A percentile compares a stretch with the other conserved stretches of the same genome.
These are phyloP conservation scores for Drosera spatulata DNA, from an alignment of 179 eudicot genomes.

Conservation along the genomic window DNA sequence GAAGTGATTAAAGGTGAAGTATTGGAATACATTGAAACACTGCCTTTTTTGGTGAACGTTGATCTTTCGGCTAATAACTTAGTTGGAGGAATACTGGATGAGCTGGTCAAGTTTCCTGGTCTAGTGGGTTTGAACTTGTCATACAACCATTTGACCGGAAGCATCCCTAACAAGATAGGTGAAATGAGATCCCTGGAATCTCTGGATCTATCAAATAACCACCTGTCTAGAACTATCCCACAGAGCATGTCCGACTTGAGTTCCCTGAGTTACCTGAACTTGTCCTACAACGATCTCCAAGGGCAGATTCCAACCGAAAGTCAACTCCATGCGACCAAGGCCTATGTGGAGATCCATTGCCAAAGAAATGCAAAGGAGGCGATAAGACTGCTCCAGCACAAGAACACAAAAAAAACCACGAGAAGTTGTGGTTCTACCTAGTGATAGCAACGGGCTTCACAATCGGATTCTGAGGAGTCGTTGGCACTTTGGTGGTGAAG, in stretches of 20 bases:
- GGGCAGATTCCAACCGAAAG: too few relatives aligned
- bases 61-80: too few relatives aligned
- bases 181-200: too few relatives aligned
- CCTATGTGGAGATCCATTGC: too few relatives aligned
- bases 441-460: too few relatives aligned
- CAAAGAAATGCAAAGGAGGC: constrained; percentile 2
- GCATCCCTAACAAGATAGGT: constrained; percentile 10
- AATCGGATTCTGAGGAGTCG: too few relatives aligned
- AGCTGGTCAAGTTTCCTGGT: background rate
- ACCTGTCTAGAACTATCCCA: constrained; percentile 7
- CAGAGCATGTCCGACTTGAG: constrained; percentile 1
- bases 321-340: constrained; percentile 6
- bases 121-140: too few relatives aligned
- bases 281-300: background rate
- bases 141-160: constrained; percentile 8
- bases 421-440: too few relatives aligned
- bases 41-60: background rate
- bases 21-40: background rate
- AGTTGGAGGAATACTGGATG: background rate
- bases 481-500: too few relatives aligned
- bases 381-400: too few relatives aligned
- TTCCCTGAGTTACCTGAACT: constrained; percentile 3
- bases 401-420: too few relatives aligned
- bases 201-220: constrained; percentile 13
- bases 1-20: background rate